Evolutionary conservation across 1,284 basidiomycete genomes (phyloP).

Genomic region (Blastosporella zonata): DNA sequence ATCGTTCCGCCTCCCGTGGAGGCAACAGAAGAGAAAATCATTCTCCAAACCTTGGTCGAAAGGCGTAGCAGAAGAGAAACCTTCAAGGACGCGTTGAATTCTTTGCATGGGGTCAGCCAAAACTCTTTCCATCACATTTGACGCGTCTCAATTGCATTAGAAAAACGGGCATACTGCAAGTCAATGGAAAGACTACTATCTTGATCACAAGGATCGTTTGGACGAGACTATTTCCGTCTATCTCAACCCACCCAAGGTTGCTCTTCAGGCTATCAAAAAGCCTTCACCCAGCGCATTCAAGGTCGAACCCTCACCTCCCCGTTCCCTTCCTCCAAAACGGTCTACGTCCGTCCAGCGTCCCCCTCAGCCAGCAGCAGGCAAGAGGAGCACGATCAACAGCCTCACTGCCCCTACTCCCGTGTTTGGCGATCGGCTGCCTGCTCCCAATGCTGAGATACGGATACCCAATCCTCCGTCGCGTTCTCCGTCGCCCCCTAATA

Average conservation of each 20-base stretch:
- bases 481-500: slow-evolving; percentile 61
- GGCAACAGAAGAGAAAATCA: slow-evolving; percentile 49
- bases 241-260: slow-evolving; percentile 24
- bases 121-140: slow-evolving; percentile 11
- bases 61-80: slow-evolving; percentile 33
- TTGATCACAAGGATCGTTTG: slow-evolving; percentile 60
- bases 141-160: slow-evolving; percentile 23
- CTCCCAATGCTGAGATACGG: slow-evolving; percentile 53
- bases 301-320: slow-evolving; percentile 30
- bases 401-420: slow-evolving; percentile 46
- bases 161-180: slow-evolving; percentile 42
- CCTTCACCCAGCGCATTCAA: slow-evolving; percentile 37
- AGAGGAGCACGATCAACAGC: slow-evolving; percentile 52
- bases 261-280: slow-evolving; percentile 44
- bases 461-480: slow-evolving; percentile 61
- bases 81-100: slow-evolving; percentile 44
- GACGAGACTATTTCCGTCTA: slow-evolving; percentile 46
- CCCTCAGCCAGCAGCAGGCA: slow-evolving; percentile 23
- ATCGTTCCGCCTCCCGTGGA: slow-evolving; percentile 55
- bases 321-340: slow-evolving; percentile 23
- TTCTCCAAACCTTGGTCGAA: slow-evolving; percentile 45
- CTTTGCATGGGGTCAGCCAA: slow-evolving; percentile 40
- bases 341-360: slow-evolving; percentile 23
- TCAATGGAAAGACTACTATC: slow-evolving; percentile 72
- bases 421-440: slow-evolving; percentile 44